Conservation (phyloP, 225 moss, liverwort and hornwort species). For the Pleurozium schreberi region DNA sequence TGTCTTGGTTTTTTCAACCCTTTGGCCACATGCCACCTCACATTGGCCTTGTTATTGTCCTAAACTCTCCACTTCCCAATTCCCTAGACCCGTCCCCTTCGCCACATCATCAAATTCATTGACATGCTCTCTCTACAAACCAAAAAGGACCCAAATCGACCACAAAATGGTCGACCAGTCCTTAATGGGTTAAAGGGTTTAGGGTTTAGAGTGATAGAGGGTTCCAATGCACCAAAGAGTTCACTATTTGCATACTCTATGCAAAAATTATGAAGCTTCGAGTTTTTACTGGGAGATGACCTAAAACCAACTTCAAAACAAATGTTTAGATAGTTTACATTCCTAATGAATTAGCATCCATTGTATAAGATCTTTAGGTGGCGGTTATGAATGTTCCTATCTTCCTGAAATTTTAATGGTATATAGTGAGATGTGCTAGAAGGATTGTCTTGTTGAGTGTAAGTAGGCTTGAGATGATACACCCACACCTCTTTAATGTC, state of each 20-base stretch:
- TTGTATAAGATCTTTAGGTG: background rate
- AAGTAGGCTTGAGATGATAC: background rate
- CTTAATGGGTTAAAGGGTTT: too few species aligned
- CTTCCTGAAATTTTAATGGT: background rate
- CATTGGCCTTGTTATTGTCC: too few species aligned
- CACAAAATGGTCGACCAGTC: too few species aligned
- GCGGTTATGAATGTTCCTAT: background rate
- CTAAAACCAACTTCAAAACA: background rate
- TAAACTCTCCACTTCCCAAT: too few species aligned
- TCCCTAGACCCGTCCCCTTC: too few species aligned
- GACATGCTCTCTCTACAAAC: too few species aligned
- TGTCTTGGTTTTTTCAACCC: too few species aligned
- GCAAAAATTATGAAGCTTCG: background rate
- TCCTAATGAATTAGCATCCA: background rate
- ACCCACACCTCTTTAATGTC: background rate
- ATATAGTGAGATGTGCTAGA: background rate
- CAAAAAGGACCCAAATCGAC: too few species aligned
- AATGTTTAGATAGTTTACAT: too few species aligned
- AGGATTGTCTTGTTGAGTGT: background rate
- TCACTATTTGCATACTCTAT: background rate
- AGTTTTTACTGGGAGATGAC: background rate
- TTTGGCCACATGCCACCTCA: too few species aligned
- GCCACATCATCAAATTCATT: too few species aligned
- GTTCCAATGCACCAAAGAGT: background rate
- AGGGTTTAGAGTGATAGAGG: too few species aligned